Conservation (phyloP, 352 stramenopile genomes). For the Globisporangium nunn region DNA sequence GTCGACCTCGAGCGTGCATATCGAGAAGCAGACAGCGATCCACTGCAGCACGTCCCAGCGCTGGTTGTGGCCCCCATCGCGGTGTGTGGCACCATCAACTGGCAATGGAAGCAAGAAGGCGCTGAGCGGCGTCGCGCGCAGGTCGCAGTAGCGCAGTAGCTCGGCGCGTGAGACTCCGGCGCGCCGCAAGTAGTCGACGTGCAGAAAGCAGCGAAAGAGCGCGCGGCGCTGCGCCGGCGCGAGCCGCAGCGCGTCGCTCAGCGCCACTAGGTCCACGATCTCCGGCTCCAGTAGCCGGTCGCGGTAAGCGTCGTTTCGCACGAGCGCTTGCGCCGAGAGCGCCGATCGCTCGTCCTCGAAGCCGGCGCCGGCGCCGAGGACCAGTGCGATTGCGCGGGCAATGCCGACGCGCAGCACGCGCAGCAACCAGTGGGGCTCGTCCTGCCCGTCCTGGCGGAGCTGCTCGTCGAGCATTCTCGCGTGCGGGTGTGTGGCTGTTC, state of each 20-base stretch:
- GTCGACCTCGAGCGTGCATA: constrained; percentile 38
- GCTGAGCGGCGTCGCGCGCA: constrained; percentile 27
- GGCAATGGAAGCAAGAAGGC: constrained; percentile 30
- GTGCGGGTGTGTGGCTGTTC: too few species aligned
- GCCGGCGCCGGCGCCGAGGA: constrained; percentile 29
- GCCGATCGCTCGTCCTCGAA: constrained; percentile 37
- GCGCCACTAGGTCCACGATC: constrained; percentile 50
- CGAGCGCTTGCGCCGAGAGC: constrained; percentile 36
- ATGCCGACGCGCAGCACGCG: constrained; percentile 1
- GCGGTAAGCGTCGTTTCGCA: constrained; percentile 62
- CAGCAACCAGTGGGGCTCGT: not conserved
- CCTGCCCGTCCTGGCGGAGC: not conserved
- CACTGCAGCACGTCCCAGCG: constrained; percentile 61
- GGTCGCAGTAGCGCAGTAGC: constrained; percentile 47
- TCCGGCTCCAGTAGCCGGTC: constrained; percentile 48
- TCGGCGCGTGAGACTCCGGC: constrained; percentile 40
- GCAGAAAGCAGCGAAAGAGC: constrained; percentile 57
- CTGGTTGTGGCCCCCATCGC: constrained; percentile 17
- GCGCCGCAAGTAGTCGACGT: constrained; percentile 51
- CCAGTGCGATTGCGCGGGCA: constrained; percentile 14
- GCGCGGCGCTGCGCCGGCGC: constrained; percentile 44
- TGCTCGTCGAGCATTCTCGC: not conserved
- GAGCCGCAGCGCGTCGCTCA: constrained; percentile 46
- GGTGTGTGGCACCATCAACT: constrained; percentile 21
- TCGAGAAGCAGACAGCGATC: constrained; percentile 40